phyloP scores from a whole-genome alignment of 257 asterid genomes.

The Cinchona pubescens region DNA sequence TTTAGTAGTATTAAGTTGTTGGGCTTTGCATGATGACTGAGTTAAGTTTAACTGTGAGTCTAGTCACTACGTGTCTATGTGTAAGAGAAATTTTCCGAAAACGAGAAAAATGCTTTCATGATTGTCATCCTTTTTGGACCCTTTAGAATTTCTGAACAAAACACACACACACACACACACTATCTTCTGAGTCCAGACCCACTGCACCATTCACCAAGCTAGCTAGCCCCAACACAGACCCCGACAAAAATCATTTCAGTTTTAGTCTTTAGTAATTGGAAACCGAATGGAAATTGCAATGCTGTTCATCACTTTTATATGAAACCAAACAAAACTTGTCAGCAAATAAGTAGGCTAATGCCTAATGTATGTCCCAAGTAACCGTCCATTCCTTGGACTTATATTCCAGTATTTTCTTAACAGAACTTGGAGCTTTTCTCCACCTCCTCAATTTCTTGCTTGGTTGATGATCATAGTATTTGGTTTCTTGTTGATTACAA shows the following conservation, averaged over 20 bases:
- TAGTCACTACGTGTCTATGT: not conserved
- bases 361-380: conserved; percentile 8
- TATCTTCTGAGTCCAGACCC: conserved; percentile 18
- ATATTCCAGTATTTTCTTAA: not conserved
- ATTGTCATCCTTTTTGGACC: conserved; percentile 30
- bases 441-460: not conserved
- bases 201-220: conserved; percentile 14
- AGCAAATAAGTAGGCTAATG: not conserved
- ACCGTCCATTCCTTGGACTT: conserved; percentile 3
- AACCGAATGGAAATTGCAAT: not conserved
- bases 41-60: not conserved
- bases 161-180: not conserved
- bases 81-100: not conserved
- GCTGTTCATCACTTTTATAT: not conserved
- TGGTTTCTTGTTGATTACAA: not conserved
- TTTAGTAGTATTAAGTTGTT: not conserved
- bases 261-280: conserved; percentile 15
- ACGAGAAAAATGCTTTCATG: conserved; percentile 31
- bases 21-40: not conserved
- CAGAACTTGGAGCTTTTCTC: conserved; percentile 8
- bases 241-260: too few species aligned
- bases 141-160: not conserved
- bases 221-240: too few species aligned
- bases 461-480: not conserved
- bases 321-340: not conserved